Evolutionary conservation across 2,329 filamentous ascomycete genomes (phyloP), one percentile per base, ranked within the genome.

Genomic region (Juglanconis sp.): DNA sequence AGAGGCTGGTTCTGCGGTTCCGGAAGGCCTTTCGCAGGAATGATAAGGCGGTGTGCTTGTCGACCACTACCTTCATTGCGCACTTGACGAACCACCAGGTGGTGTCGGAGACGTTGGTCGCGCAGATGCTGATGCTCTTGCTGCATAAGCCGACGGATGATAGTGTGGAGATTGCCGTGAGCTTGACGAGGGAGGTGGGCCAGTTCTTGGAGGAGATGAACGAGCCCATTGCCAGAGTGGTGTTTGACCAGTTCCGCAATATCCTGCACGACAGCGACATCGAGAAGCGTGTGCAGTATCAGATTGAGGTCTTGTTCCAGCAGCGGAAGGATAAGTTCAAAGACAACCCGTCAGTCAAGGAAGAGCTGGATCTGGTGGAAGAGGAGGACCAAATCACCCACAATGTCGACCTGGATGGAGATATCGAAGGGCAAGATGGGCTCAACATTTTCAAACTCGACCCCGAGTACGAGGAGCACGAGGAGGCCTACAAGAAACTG

Each of bases 321-420:
- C 89, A 97, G 59, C 86, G 95, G 65, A 96, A 97, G 76, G 94
- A 98, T 76, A 90, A 90, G 69, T 99, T 96, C 81, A 96, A 96
- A 78, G 92, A 98, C 69, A 92, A 98, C 69, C 92, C 89, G 17
- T 88, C 92, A 0, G 80, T 98, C 68, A 93, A 88, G 73, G 93
- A 97, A 71, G 95, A 99, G 72, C 79, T 99, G 60, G 95, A 99
- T 74, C 75, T 99, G 50, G 91, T 99, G 8, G 94, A 98, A 75
- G 95, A 99, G 75, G 94, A 98, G 73, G 95, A 99, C 70, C 95
- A 98, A 72, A 96, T 98, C 68, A 98, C 95, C 1, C 95, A 99
- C 76, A 84, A 87, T 59, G 81, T 92, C 53, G 88, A 89, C 53
- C 76, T 99, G 35, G 91, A 96, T 65, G 92, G 92, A 65, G 87